A percentile compares a stretch with the other conserved stretches of the same genome.
phyloP scores from a whole-genome alignment of 2,329 filamentous ascomycete genomes.

The Dactylellina leptospora region DNA sequence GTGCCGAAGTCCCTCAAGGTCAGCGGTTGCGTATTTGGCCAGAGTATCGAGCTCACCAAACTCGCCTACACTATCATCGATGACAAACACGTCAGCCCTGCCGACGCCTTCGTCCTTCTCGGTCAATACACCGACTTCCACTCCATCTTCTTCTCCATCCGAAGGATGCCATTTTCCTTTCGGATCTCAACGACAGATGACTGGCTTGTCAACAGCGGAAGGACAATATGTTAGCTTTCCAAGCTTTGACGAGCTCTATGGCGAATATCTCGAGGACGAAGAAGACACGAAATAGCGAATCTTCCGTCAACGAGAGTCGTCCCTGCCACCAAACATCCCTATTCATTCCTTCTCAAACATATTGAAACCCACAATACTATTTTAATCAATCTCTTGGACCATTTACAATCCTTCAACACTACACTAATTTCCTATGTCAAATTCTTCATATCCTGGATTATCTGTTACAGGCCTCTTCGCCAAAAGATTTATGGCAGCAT shows the following conservation, averaged over 20 bases:
- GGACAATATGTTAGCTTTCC: slow-evolving; percentile 77
- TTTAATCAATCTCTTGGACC: slow-evolving; percentile 44
- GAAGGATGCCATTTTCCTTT: slow-evolving; percentile 59
- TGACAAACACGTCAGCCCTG: slow-evolving; percentile 51
- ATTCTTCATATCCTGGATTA: slow-evolving; percentile 17
- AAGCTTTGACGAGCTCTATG: slow-evolving; percentile 74
- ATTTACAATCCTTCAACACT: slow-evolving; percentile 45
- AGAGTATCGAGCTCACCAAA: slow-evolving; percentile 59
- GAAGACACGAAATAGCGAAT: slow-evolving; percentile 50
- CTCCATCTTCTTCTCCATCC: slow-evolving; percentile 59
- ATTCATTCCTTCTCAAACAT: slow-evolving; percentile 35
- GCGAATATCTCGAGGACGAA: slow-evolving; percentile 61
- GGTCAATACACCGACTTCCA: slow-evolving; percentile 58
- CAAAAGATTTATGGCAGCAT: slow-evolving; percentile 16
- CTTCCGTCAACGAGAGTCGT: not conserved
- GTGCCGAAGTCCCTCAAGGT: slow-evolving; percentile 60
- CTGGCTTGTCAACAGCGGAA: slow-evolving; percentile 54
- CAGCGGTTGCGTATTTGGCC: slow-evolving; percentile 61
- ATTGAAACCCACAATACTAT: slow-evolving; percentile 16
- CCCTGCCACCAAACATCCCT: not conserved
- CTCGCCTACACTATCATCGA: slow-evolving; percentile 47
- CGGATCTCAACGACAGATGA: slow-evolving; percentile 46
- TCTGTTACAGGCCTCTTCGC: slow-evolving; percentile 27
- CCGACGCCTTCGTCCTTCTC: slow-evolving; percentile 51
- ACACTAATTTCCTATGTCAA: slow-evolving; percentile 51